Evolutionary conservation across 2,329 filamentous ascomycete species (phyloP).

Genomic region (Tolypocladium inflatum): DNA sequence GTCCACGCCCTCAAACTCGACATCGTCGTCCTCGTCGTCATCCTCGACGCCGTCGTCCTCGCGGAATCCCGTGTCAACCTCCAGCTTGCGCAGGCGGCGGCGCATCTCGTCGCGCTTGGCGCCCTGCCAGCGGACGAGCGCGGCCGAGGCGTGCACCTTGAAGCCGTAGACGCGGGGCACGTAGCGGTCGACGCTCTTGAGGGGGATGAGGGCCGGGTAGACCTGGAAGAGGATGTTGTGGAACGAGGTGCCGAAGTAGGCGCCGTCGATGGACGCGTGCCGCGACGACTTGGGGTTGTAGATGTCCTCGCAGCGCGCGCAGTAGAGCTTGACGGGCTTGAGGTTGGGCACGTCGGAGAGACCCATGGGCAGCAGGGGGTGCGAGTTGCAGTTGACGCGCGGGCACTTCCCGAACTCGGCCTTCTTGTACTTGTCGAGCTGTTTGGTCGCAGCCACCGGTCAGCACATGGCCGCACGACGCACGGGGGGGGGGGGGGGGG

Average conservation of each 20-base stretch:
- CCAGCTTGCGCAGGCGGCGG: slow-evolving; percentile 57
- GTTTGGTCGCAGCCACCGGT: background rate
- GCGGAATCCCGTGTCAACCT: slow-evolving; percentile 73
- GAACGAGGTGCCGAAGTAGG: slow-evolving; percentile 96
- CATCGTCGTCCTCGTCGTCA: slow-evolving; percentile 44
- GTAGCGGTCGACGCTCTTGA: slow-evolving; percentile 79
- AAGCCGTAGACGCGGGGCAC: slow-evolving; percentile 90
- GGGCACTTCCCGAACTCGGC: slow-evolving; percentile 97
- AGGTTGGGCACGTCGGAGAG: slow-evolving; percentile 80
- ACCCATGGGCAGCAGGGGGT: slow-evolving; percentile 90
- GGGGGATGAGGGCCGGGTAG: slow-evolving; percentile 79
- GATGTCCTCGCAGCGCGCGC: slow-evolving; percentile 91
- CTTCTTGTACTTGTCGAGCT: slow-evolving; percentile 99
- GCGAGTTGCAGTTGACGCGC: slow-evolving; percentile 86
- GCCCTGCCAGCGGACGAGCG: slow-evolving; percentile 86
- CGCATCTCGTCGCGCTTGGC: slow-evolving; percentile 74
- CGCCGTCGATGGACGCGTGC: slow-evolving; percentile 90
- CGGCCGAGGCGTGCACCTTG: slow-evolving; percentile 83
- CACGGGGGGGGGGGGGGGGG: background rate
- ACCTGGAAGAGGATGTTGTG: slow-evolving; percentile 99
- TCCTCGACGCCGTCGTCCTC: slow-evolving; percentile 53
- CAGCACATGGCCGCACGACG: background rate
- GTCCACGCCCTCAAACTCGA: slow-evolving; percentile 29
- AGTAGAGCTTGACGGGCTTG: slow-evolving; percentile 94
- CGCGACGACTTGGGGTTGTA: slow-evolving; percentile 98